Evolutionary conservation across 1,284 basidiomycete species (phyloP).

Genomic region (Malassezia psittaci): DNA sequence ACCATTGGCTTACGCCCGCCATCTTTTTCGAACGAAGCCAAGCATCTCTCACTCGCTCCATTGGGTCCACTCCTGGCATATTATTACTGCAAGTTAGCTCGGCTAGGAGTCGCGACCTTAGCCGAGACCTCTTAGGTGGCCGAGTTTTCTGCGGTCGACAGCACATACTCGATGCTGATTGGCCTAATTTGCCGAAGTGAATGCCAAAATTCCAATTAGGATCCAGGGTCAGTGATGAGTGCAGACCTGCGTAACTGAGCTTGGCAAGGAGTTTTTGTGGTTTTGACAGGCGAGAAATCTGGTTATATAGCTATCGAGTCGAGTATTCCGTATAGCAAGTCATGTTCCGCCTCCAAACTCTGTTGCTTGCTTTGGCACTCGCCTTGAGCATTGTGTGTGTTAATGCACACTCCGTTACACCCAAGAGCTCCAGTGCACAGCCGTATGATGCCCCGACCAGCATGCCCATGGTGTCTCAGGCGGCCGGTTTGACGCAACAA

Average conservation of each 20-base stretch:
- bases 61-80: not conserved
- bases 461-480: slow-evolving; percentile 2
- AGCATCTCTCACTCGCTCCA: not conserved
- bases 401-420: not conserved
- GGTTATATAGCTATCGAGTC: too few relatives aligned
- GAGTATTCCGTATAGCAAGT: too few relatives aligned
- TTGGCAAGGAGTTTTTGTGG: too few relatives aligned
- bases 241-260: too few relatives aligned
- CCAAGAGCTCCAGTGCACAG: not conserved
- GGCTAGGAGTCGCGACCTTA: too few relatives aligned
- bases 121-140: too few relatives aligned
- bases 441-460: slow-evolving; percentile 4
- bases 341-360: not conserved
- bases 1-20: not conserved
- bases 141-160: too few relatives aligned
- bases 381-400: not conserved
- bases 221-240: too few relatives aligned
- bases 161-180: too few relatives aligned
- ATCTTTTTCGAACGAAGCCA: not conserved
- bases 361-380: not conserved
- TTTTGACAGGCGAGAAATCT: too few relatives aligned
- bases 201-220: too few relatives aligned
- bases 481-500: slow-evolving; percentile 14
- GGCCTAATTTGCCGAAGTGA: too few relatives aligned
- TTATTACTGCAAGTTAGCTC: not conserved